Base-by-base conservation (phyloP, 805 yeast species). In the Nakazawaea holstii region DNA sequence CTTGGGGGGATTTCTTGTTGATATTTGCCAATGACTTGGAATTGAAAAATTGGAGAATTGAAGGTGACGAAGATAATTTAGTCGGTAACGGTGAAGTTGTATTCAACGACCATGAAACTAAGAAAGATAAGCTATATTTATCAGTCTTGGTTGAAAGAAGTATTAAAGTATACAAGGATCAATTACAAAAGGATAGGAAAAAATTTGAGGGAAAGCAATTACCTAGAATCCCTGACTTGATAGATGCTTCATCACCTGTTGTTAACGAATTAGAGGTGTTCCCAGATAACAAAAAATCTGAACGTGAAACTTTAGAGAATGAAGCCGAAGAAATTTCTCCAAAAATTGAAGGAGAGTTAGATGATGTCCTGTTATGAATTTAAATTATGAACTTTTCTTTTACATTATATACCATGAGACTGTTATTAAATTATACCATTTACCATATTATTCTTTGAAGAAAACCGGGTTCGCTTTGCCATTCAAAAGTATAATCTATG, bases 381-480 rank as follows among this genome's bases (percentile, higher is more conserved):
- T 38, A 11, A 38, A 13, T 10, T 15, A 11, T 27, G 24, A 20
- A 20, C 5, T 20, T 20, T 20, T 20, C 24, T 20, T 20, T 20
- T 20, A 20, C 24, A 20, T 20, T 20, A 20, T 20, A 20, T n/a
- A 30, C 33, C 26, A 14, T 11, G 13, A n/a, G 17, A 35, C 9
- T 8, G 4, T 27, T 26, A 11, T 38, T 13, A 17, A 15, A 29
- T n/a, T 15, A 40, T 10, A 27, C 11, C 6, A 10, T n/a, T 67
- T 61, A 94, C 99, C 98, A 94, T 56, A 92, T 90, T 50, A 94
- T 87, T 56, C 97, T 76, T 63, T 90, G 96, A 8, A 69, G 55
- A 7, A 62, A 65, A 0, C 70, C 74, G 0, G 76, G 70, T 55
- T 87, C 86, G 48, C 75, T 71, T 0, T 61, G 67, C 97, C 97